A percentile compares a stretch with the other conserved stretches of the same genome.
These are phyloP conservation scores for Lactarius sanguifluus DNA, from an alignment of 768 basidiomycete genomes.

Conservation along the genomic window DNA sequence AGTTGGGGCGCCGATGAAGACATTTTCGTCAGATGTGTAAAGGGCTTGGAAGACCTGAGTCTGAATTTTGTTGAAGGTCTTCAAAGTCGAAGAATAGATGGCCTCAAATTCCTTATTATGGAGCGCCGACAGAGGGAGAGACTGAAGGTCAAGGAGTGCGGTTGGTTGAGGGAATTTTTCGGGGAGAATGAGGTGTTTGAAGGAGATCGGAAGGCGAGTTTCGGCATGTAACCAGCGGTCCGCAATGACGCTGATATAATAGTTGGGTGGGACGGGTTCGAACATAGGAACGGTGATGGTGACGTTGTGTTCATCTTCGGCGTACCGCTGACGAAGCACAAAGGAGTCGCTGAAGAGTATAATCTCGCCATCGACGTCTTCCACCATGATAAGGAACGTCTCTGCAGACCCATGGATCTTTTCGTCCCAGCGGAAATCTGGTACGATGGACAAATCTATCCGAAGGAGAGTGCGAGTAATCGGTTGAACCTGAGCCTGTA, in stretches of 20 bases:
- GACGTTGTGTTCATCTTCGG: slow-evolving; percentile 91
- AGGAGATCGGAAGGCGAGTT: slow-evolving; percentile 91
- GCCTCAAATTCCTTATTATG: slow-evolving; percentile 92
- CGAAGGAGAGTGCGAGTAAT: slow-evolving; percentile 92
- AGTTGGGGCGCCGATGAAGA: slow-evolving; percentile 95
- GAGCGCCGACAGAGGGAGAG: slow-evolving; percentile 84
- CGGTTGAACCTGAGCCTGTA: slow-evolving; percentile 95
- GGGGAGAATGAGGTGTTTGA: slow-evolving; percentile 96
- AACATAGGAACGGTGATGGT: slow-evolving; percentile 96
- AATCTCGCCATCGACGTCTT: slow-evolving; percentile 96
- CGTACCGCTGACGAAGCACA: slow-evolving; percentile 87
- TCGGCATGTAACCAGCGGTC: slow-evolving; percentile 96
- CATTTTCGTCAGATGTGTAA: slow-evolving; percentile 94
- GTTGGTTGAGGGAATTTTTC: slow-evolving; percentile 96
- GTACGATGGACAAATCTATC: slow-evolving; percentile 89
- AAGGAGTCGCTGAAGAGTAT: slow-evolving; percentile 95
- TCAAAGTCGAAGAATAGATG: slow-evolving; percentile 77
- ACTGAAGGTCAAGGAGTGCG: slow-evolving; percentile 87
- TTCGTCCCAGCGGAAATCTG: slow-evolving; percentile 99
- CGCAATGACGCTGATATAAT: slow-evolving; percentile 93
- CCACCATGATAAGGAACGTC: slow-evolving; percentile 90
- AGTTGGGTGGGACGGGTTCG: slow-evolving; percentile 97
- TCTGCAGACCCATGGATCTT: slow-evolving; percentile 88
- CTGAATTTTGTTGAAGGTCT: slow-evolving; percentile 97
- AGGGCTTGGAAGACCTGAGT: slow-evolving; percentile 98